Evolutionary conservation across 371 early-diverging fungal species (phyloP).

Genomic region (Amoeboradix gromovi): DNA sequence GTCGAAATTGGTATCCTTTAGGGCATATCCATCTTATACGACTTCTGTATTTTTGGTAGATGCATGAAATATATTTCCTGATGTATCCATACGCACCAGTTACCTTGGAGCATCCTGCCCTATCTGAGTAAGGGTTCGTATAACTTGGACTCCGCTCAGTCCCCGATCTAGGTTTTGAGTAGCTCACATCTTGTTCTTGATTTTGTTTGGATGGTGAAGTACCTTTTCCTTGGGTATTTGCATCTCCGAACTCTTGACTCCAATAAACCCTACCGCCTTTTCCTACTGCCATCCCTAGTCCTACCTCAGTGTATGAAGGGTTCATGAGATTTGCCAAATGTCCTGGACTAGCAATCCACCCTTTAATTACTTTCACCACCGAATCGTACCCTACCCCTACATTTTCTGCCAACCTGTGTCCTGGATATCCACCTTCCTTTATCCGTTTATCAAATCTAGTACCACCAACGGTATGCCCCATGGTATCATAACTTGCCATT

Average conservation of each 20-base stretch:
- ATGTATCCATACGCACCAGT: too few relatives aligned
- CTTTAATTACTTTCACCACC: not conserved
- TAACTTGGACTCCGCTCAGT: too few relatives aligned
- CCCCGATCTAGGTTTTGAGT: too few relatives aligned
- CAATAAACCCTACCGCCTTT: not conserved
- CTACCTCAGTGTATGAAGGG: not conserved
- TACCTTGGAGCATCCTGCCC: too few relatives aligned
- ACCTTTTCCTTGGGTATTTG: not conserved
- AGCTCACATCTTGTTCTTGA: too few relatives aligned
- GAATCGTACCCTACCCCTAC: not conserved
- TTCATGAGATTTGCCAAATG: not conserved
- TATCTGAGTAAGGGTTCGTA: too few relatives aligned
- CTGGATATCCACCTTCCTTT: not conserved
- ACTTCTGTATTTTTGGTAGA: too few relatives aligned
- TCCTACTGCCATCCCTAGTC: not conserved
- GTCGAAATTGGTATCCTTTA: too few relatives aligned
- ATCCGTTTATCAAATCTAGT: not conserved
- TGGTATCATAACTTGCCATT: not conserved
- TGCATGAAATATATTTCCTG: too few relatives aligned
- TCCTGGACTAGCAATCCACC: not conserved
- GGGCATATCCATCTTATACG: too few relatives aligned
- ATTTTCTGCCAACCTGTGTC: not conserved
- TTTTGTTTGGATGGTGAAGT: not conserved
- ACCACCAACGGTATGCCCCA: not conserved
- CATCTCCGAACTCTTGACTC: not conserved